Base-by-base conservation (phyloP, 768 basidiomycete species). In the Leccinellum luteum region DNA sequence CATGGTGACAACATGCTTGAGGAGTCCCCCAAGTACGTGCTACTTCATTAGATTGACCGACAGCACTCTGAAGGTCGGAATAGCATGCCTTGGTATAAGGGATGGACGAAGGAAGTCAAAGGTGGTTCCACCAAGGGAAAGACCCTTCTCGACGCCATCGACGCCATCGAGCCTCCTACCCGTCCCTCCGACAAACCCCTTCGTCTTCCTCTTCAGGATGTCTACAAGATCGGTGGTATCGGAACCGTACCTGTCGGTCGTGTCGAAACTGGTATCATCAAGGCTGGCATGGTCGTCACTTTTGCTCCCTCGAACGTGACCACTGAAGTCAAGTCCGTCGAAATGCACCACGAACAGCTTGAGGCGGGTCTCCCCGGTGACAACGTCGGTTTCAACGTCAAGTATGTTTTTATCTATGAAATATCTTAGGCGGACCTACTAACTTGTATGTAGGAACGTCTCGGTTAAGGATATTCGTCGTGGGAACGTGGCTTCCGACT, bases 1-100 rank as follows among this genome's bases (percentile, higher is more conserved):
- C 95, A 98, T 84, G 97, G 97, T 73, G 97, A 99, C 87, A 99
- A 99, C 90, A 99, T 99, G 96, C 83, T 99, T 82, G 96, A 98
- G 85, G 93, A 95, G 79, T 97, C 97, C 66, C 2, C 74, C 79
- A 99, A 98, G 92, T 93, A 74, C 51, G 88, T 74, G 15, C 38
- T 57, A 35, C 23, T 27, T 45, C 21, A 19, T 47, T 54, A 28
- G 15, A 50, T 32, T 31, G 23, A 52, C 35, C 15, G 34, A n/a
- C n/a, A 28, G 32, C 48, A 63, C 56, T 60, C 58, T 70, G 15
- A 74, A 31, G 28, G 44, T 53, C 30, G 19, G 54, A 60, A 60
- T 66, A 94, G 92, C 85, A 98, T 99, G 95, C 73, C 91, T 53
- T 99, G 97, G 97, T 98, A 87, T 88, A 99, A 98, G 85, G 97